Evolutionary conservation across 2,329 filamentous ascomycete species (phyloP), one percentile per base, ranked within the genome.

Genomic region (Coniochaeta hoffmannii): DNA sequence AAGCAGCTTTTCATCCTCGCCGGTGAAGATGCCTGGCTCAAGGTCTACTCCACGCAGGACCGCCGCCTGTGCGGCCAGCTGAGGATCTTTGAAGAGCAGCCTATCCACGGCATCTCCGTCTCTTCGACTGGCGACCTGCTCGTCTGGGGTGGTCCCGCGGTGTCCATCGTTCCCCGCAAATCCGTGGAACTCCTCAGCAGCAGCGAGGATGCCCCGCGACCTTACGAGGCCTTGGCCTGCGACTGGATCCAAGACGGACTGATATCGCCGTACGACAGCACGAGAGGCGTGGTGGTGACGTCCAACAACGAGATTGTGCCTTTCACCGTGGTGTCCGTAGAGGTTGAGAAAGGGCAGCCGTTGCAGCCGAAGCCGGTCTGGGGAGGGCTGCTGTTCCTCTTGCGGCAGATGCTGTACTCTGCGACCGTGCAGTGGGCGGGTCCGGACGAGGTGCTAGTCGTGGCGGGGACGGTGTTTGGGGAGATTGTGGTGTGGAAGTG

Each of bases 401-500:
- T 92, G 8, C 82, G 89, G 44, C 93, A 91, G 1, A 91, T 96
- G 55, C 78, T 99, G 8, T 99, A 96, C 69, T 89, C 90, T 15
- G 93, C 91, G 5, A 83, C 89, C 64, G 70, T 96, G 17, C 72
- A 78, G 36, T 89, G 87, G 79, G 70, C 85, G 8, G 77, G 78
- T 7, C 54, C 69, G 6, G 74, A 76, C 46, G 75, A 76, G 53
- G 75, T 96, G 49, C 77, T 97, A 19, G 81, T 97, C 53, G 90
- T 90, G 7, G 89, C 89, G 3, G 94, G 94, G 1, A 97, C 94
- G 0, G 91, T 93, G 1, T 97, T 97, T 70, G 94, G 94, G 3
- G 92, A 97, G 69, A 88, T 99, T 32, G 77, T 97, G 35, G 81
- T 96, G 15, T 97, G 94, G 94, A 89, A 86, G 60, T 91, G 83